Evolutionary conservation across 192 early-diverging fungal genomes (phyloP).

Genomic region (Entomortierella lignicola): DNA sequence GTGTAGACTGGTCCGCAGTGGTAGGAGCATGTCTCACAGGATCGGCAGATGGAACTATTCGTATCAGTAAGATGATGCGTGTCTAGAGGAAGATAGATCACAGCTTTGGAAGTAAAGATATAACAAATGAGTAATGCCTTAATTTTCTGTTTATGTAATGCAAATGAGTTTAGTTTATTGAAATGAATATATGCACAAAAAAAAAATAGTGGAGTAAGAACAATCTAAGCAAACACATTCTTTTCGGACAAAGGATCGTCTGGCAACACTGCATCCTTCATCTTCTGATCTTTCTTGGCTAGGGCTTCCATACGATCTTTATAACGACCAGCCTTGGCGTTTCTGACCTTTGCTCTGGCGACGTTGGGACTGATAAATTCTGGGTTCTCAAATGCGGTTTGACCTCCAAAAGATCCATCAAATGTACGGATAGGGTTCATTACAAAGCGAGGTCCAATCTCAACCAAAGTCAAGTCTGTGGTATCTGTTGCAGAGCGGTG

Average conservation of each 20-base stretch:
- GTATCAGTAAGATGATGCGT: slow-evolving; percentile 62
- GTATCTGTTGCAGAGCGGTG: slow-evolving; percentile 65
- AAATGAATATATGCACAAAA: slow-evolving; percentile 1
- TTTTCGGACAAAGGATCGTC: slow-evolving; percentile 61
- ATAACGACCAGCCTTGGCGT: slow-evolving; percentile 65
- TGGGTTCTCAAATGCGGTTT: slow-evolving; percentile 91
- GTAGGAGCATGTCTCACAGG: slow-evolving; percentile 62
- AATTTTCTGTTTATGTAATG: background rate
- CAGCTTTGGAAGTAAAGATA: slow-evolving; percentile 1
- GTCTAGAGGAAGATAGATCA: slow-evolving; percentile 28
- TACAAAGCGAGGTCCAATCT: slow-evolving; percentile 98
- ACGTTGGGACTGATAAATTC: slow-evolving; percentile 83
- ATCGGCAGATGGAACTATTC: slow-evolving; percentile 63
- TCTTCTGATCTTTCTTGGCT: slow-evolving; percentile 58
- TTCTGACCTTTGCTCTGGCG: slow-evolving; percentile 58
- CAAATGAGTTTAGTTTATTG: slow-evolving; percentile 2
- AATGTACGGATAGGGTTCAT: slow-evolving; percentile 94
- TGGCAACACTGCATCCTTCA: slow-evolving; percentile 59
- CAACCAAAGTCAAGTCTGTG: slow-evolving; percentile 84
- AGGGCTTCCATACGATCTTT: slow-evolving; percentile 58
- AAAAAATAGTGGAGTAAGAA: slow-evolving; percentile 2
- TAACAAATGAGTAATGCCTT: background rate
- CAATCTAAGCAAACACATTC: slow-evolving; percentile 58
- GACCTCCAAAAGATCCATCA: slow-evolving; percentile 94
- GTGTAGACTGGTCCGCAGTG: slow-evolving; percentile 65